Evolutionary conservation across 2,329 filamentous ascomycete genomes (phyloP), one percentile per base, ranked within the genome.

Genomic region (Epichloe scottii): DNA sequence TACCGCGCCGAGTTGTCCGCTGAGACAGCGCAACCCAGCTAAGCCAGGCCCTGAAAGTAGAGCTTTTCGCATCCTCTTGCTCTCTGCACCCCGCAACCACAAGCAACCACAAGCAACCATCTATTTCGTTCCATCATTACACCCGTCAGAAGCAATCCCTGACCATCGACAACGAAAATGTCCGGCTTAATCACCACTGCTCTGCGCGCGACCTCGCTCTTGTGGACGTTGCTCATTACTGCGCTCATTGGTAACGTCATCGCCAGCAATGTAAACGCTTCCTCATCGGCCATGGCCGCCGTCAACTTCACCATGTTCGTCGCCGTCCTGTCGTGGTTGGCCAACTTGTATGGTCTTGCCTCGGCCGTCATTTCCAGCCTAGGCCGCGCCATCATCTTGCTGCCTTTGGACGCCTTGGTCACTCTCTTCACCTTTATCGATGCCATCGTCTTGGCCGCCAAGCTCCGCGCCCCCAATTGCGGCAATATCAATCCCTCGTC

Each of bases 261-360:
- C 53, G 73, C 74, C 48, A 66, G 53, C 60, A 77, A 77, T 61
- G 59, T 67, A 48, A 63, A 70, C 58, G 73, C 70, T 49, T 63
- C 69, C 19, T 60, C 59, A 21, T 66, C 69, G 12, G 71, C 71
- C 53, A 65, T 60, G 54, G 66, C 73, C n/a, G 70, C 76, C 56
- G 63, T 81, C 65, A 80, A 81, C 69, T 81, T 78, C 63, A 73
- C 78, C 66, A 84, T 90, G 71, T 90, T 89, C 65, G 79, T 84
- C 56, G 73, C 78, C 37, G 76, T 78, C 1, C 72, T 87, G 55
- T 76, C 76, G 41, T 85, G 85, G 81, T 61, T 89, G 34, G 76
- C 77, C 43, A 67, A 80, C 39, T 64, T 89, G 48, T 82, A 78
- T 64, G 82, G 85, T 51, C 67, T 86, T 3, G 73, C 71, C 6